Conservation (phyloP, 1,139 yeast genomes). For the Saccharomyces hybrid region DNA sequence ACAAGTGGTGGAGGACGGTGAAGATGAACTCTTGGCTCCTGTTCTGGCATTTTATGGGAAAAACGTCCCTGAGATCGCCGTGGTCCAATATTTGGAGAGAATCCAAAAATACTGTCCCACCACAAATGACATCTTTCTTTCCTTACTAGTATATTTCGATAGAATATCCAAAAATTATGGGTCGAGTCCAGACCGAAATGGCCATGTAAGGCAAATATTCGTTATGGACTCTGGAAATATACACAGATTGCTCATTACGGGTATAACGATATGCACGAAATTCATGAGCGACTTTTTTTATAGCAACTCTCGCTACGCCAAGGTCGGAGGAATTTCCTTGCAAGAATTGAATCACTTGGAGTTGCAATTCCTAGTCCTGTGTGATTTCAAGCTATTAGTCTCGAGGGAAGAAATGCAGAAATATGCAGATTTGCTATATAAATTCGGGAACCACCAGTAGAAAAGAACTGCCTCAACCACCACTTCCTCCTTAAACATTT, state of each 20-base stretch:
- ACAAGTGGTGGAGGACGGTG: no score
- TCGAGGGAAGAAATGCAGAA: conserved; percentile 85
- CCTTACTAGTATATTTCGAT: conserved; percentile 87
- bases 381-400: conserved; percentile 83
- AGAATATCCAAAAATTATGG: conserved; percentile 87
- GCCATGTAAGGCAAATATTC: conserved; percentile 47
- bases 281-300: conserved; percentile 94
- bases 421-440: conserved; percentile 77
- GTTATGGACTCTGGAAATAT: conserved; percentile 96
- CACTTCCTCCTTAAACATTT: no score
- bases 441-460: conserved; percentile 56
- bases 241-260: conserved; percentile 87
- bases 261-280: conserved; percentile 91
- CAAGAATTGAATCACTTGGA: conserved; percentile 92
- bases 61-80: conserved; percentile 86
- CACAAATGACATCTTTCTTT: conserved; percentile 89
- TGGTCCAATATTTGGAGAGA: conserved; percentile 82
- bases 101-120: conserved; percentile 96
- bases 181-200: conserved; percentile 6
- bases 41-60: no score
- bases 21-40: no score
- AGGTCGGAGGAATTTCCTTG: conserved; percentile 93
- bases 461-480: not conserved
- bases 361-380: conserved; percentile 72
- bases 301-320: conserved; percentile 92